Evolutionary conservation across 495 filamentous ascomycete genomes (phyloP), one percentile per base, ranked within the genome.

Genomic region (Aspergillus cavernicola): DNA sequence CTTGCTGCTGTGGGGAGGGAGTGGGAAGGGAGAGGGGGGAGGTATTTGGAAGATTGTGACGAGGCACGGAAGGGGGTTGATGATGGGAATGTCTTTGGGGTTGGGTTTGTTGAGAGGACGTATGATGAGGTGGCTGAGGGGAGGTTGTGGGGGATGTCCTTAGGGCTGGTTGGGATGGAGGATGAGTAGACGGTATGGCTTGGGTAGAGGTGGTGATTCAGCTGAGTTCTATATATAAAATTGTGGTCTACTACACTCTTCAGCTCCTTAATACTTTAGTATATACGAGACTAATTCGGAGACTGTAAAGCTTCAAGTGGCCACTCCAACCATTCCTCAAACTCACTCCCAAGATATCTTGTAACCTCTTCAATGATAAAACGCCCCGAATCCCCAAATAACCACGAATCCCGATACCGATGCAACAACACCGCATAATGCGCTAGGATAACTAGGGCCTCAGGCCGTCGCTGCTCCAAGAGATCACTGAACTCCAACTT

Each of bases 361-460:
- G 1, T 31, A 23, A 60, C 55, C 15, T 19, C 19, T 18, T 50
- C 43, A 31, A 60, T 46, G 22, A 60, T n/a, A 29, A 53, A 60
- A 19, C 37, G 23, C 4, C 57, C 57, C 6, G 48, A 45, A 33
- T 56, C 53, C 5, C 52, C 70, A 49, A 74, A 62, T 11, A 61
- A 48, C 76, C 76, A 79, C 33, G 54, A 62, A 6, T 61, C 52
- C 10, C 67, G 52, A 23, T 50, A 48, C 12, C 31, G 43, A 59
- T 76, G 65, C 31, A 76, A 33, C 4, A 74, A 15, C 4, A 72
- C 64, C 1, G 62, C 63, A 47, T 67, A 78, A 55, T 71, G 64
- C 6, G 70, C 71, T 19, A 78, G 54, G 2, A 80, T 67, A 8
- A 74, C 61, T 18, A 80, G 54, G 0, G 75, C 73, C 52, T 74